Evolutionary conservation across 495 filamentous ascomycete species (phyloP), one percentile per base, ranked within the genome.

Genomic region (Penicillium manginii): DNA sequence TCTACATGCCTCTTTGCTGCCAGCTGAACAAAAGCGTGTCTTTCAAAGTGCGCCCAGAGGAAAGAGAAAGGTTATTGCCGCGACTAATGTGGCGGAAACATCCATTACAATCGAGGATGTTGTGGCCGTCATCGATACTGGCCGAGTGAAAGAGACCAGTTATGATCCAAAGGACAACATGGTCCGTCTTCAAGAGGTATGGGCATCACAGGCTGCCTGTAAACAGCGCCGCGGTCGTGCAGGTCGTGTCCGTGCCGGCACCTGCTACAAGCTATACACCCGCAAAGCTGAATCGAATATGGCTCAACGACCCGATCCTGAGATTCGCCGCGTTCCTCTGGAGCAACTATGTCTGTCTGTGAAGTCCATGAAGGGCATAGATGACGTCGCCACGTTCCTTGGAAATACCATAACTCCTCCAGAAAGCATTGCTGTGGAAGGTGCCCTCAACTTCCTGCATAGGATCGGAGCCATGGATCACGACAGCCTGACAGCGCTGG

Each of bases 51-150:
- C 94, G 1, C 92, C 94, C 0, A 71, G 71, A 19, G 92, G 91
- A 1, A 91, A 89, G 73, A 80, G 94, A 21, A 98, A 98, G 74
- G 86, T 98, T 39, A 88, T 98, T 21, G 90, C 91, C 11, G 89
- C 94, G 1, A 98, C 94, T 15, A 98, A 98, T 62, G 93, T 98
- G 15, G 94, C 94, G 2, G 94, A 98, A 69, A 98, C 94, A 0
- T 98, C 94, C 10, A 98, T 98, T 66, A 98, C 94, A 0, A 98
- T 98, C 51, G 91, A 94, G 56, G 94, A 98, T 65, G 89, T 98
- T 33, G 93, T 98, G 12, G 94, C 92, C 21, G 96, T 98, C 50
- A 96, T 98, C 52, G 94, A 98, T 67, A 92, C 89, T 7, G 94
- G 94, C 17, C 86, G 90, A 31, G 93, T 98, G 19, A 98, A 98